Evolutionary conservation across 352 stramenopile genomes (phyloP).

Genomic region (Phytophthora ohioensis): DNA sequence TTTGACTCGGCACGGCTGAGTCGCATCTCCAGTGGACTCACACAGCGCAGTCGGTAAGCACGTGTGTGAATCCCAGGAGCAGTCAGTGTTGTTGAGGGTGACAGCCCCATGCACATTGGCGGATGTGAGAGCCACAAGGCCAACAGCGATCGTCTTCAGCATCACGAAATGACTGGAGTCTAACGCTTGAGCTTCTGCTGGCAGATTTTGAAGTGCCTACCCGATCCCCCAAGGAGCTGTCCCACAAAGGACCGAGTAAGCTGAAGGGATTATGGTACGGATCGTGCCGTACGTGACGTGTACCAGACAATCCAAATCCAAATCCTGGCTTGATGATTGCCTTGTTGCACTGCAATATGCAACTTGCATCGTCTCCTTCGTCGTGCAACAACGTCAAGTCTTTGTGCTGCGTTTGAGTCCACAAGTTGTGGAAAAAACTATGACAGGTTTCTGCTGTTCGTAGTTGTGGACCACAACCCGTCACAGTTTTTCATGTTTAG

Average conservation of each 20-base stretch:
- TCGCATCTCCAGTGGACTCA: conserved; percentile 6
- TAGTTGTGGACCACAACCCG: too few relatives aligned
- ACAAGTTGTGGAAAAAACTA: too few relatives aligned
- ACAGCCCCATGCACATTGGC: neutral
- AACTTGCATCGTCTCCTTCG: too few relatives aligned
- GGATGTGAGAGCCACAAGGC: conserved; percentile 2
- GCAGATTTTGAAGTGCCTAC: neutral
- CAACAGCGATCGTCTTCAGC: conserved; percentile 9
- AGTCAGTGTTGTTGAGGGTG: conserved; percentile 21
- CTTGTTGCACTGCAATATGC: too few relatives aligned
- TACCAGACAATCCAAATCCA: neutral
- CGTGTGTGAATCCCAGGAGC: neutral
- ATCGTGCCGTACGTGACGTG: neutral
- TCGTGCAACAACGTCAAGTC: too few relatives aligned
- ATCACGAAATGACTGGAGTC: neutral
- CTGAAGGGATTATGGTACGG: too few relatives aligned
- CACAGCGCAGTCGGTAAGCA: conserved; percentile 18
- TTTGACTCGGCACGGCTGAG: conserved; percentile 19
- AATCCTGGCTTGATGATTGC: too few relatives aligned
- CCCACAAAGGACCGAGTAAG: too few relatives aligned
- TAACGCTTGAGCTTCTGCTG: neutral
- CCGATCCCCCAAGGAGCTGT: neutral
- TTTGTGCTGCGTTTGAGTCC: too few relatives aligned
- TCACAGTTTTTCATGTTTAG: too few relatives aligned
- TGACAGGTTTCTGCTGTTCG: too few relatives aligned